phyloP scores from a whole-genome alignment of 2,329 filamentous ascomycete genomes.

The Metarhizium anisopliae region DNA sequence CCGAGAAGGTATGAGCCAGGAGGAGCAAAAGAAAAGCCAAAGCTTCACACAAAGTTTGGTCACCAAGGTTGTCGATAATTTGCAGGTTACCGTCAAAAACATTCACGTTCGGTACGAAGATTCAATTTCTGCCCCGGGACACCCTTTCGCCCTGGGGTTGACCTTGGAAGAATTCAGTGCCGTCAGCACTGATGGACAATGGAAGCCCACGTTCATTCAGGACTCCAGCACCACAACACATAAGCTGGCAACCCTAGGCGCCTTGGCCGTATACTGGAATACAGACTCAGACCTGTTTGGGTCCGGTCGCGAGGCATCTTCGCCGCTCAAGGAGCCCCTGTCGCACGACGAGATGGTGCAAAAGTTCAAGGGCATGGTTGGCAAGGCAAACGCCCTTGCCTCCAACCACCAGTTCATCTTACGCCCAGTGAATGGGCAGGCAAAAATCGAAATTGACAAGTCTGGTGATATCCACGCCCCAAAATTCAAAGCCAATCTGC shows the following conservation, averaged over 20 bases:
- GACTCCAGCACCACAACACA: slow-evolving; percentile 75
- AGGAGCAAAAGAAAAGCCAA: slow-evolving; percentile 96
- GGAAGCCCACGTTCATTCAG: slow-evolving; percentile 94
- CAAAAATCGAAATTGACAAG: slow-evolving; percentile 92
- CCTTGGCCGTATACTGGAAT: slow-evolving; percentile 95
- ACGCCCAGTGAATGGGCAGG: slow-evolving; percentile 89
- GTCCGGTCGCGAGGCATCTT: slow-evolving; percentile 60
- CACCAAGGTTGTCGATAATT: slow-evolving; percentile 95
- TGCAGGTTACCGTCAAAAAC: slow-evolving; percentile 96
- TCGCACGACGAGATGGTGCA: slow-evolving; percentile 69
- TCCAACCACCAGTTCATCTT: slow-evolving; percentile 81
- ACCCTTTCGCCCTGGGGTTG: slow-evolving; percentile 87
- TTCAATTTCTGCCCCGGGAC: slow-evolving; percentile 86
- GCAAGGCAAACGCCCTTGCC: slow-evolving; percentile 52
- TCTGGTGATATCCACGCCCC: slow-evolving; percentile 70
- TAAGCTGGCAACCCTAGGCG: slow-evolving; percentile 85
- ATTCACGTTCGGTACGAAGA: slow-evolving; percentile 98
- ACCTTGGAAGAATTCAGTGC: slow-evolving; percentile 96
- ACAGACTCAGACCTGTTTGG: slow-evolving; percentile 82
- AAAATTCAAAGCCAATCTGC: slow-evolving; percentile 79
- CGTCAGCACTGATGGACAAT: slow-evolving; percentile 88
- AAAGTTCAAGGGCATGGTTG: slow-evolving; percentile 72
- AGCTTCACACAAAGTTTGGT: slow-evolving; percentile 93
- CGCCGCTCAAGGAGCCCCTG: slow-evolving; percentile 42
- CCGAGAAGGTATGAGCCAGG: slow-evolving; percentile 84